Base-by-base conservation (phyloP, 495 filamentous ascomycete species). In the Cercophora sp. region DNA sequence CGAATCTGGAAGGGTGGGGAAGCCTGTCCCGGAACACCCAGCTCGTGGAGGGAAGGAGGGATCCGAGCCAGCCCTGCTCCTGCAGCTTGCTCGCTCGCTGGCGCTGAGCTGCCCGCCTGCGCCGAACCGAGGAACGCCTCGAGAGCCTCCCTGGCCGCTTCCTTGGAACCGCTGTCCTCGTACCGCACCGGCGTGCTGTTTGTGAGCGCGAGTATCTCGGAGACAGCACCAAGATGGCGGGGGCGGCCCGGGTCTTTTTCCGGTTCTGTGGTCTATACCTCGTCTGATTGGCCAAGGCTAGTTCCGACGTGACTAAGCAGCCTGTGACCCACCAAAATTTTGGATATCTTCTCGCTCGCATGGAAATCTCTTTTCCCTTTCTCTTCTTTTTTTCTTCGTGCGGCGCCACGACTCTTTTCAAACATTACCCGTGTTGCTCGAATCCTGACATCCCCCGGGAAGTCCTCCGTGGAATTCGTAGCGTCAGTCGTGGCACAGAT, bases 401-500 rank as follows among this genome's bases (percentile, higher is more conserved):
- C 64, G 63, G 62, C 60, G 57, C 70, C 67, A 72, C 66, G 59
- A 71, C 67, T 63, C 48, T 50, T n/a, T n/a, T 54, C 16, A 56
- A 63, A 60, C 63, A 67, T 66, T 69, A 59, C 71, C 73, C 68
- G 73, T 73, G 70, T 76, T 76, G 73, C 73, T 72, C 64, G 60
- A 52, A 57, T 70, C 65, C 72, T 47, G 37, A 50, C 52, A 61
- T 65, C 65, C 53, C 55, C 56, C 56, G 55, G 58, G 59, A 57
- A 63, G 60, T 56, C 58, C 55, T 47, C 60, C 42, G 66, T 72
- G 69, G 69, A 69, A 55, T 26, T 59, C 53, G 59, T 56, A 66
- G 74, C 67, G 73, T 75, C 72, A 74, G 67, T 71, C 60, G 66
- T 71, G 67, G 67, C 67, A 57, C 64, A 77, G 74, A 77, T 42